A percentile compares a stretch with the other conserved stretches of the same genome.
phyloP scores from a whole-genome alignment of 2,329 filamentous ascomycete genomes.

The Fusarium goolgardi region DNA sequence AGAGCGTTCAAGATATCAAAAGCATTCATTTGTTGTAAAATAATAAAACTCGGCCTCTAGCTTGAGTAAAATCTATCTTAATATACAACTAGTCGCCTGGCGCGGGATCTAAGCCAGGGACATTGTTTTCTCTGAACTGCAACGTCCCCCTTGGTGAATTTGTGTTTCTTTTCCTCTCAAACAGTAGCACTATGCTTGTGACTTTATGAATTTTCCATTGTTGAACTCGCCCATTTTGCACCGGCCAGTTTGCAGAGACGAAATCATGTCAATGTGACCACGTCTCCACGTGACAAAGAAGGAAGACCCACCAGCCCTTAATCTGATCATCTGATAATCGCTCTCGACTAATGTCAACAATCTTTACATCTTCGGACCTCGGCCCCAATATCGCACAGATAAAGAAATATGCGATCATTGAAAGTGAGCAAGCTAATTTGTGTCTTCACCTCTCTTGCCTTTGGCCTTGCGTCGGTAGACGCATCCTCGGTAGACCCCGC shows the following conservation, averaged over 20 bases:
- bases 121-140: background rate
- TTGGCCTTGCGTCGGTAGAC: fast-evolving
- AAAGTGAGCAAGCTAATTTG: fast-evolving
- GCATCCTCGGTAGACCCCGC: background rate
- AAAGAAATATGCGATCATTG: background rate
- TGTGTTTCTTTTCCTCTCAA: background rate
- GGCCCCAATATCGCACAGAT: too few species aligned
- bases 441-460: fast-evolving
- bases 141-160: background rate
- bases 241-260: background rate
- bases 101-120: background rate
- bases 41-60: background rate
- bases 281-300: conserved; percentile 7
- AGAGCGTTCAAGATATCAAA: fast-evolving
- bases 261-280: background rate
- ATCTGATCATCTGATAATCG: conserved; percentile 31
- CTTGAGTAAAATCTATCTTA: background rate
- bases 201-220: too few species aligned
- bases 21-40: background rate
- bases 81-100: background rate
- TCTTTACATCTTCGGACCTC: background rate
- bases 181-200: background rate
- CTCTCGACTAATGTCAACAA: background rate
- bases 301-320: conserved; percentile 15
- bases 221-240: background rate